Conservation (phyloP, 768 basidiomycete species). For the Mrakia gelida region DNA sequence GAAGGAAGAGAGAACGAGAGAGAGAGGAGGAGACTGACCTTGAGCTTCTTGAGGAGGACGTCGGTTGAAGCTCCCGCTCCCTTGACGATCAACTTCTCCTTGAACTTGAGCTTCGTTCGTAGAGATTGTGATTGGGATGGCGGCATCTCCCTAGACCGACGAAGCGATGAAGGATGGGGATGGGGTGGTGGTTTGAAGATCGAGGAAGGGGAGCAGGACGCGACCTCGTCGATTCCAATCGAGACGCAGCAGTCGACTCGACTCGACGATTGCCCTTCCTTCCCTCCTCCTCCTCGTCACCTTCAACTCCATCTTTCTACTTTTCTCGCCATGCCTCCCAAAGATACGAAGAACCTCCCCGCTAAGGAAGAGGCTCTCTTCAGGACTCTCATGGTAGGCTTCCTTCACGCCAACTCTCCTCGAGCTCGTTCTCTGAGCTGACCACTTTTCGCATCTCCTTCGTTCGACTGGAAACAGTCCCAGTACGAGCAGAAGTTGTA, state of each 20-base stretch:
- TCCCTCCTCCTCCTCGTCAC: neutral
- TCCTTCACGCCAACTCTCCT: neutral
- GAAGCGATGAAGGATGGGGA: neutral
- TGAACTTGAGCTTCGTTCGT: conserved; percentile 52
- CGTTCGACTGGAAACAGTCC: conserved; percentile 36
- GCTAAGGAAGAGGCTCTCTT: conserved; percentile 80
- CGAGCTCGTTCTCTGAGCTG: neutral
- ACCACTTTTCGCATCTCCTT: neutral
- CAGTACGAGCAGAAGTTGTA: conserved; percentile 85
- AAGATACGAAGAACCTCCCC: conserved; percentile 50
- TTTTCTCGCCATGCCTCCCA: conserved; percentile 20
- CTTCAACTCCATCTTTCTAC: neutral
- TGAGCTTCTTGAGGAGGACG: conserved; percentile 77
- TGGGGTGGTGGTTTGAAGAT: neutral
- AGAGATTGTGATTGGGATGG: conserved; percentile 1
- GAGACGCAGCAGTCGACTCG: neutral
- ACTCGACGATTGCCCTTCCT: neutral
- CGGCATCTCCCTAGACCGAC: neutral
- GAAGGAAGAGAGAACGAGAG: neutral
- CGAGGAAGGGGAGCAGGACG: neutral
- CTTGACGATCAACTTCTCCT: conserved; percentile 65
- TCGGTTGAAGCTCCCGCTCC: conserved; percentile 50
- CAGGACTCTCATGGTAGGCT: conserved; percentile 67
- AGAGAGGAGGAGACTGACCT: conserved; percentile 46
- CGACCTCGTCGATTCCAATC: neutral